Conservation (phyloP, 2,329 filamentous ascomycete genomes). For the Geosmithia putterillii region DNA sequence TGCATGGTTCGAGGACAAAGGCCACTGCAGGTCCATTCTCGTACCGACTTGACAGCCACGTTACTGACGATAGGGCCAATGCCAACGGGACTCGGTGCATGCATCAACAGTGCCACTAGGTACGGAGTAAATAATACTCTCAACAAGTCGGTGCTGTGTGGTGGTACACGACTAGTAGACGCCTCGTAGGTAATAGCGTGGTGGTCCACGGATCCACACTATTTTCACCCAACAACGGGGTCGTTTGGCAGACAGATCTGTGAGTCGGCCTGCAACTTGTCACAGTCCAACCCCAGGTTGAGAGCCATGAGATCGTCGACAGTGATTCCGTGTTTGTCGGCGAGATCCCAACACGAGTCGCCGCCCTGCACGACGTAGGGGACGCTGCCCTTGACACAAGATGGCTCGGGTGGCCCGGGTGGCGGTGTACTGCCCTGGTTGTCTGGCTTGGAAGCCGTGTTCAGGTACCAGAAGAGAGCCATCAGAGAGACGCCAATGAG, state of each 20-base stretch:
- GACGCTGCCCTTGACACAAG: constrained; percentile 16
- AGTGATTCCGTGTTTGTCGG: constrained; percentile 23
- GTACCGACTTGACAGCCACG: not conserved
- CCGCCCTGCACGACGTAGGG: constrained; percentile 28
- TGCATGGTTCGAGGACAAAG: not conserved
- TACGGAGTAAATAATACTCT: not conserved
- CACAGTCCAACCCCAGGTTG: constrained; percentile 35
- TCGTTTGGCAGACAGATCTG: constrained; percentile 30
- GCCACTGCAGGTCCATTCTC: not conserved
- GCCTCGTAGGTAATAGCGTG: not conserved
- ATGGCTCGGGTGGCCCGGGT: constrained; percentile 2
- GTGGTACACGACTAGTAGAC: not conserved
- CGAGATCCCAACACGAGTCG: constrained; percentile 43
- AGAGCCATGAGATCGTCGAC: constrained; percentile 31
- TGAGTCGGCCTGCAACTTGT: constrained; percentile 25
- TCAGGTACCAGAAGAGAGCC: constrained; percentile 35
- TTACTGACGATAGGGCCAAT: not conserved
- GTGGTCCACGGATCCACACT: not conserved
- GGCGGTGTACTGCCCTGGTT: not conserved
- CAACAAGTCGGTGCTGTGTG: not conserved
- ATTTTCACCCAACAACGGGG: constrained; percentile 1
- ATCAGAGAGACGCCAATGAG: constrained; percentile 38
- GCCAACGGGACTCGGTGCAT: not conserved
- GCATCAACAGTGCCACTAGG: not conserved
- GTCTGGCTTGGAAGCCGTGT: constrained; percentile 12